phyloP scores from a whole-genome alignment of 1,139 yeast genomes.

The Yamadazyma conglobata region DNA sequence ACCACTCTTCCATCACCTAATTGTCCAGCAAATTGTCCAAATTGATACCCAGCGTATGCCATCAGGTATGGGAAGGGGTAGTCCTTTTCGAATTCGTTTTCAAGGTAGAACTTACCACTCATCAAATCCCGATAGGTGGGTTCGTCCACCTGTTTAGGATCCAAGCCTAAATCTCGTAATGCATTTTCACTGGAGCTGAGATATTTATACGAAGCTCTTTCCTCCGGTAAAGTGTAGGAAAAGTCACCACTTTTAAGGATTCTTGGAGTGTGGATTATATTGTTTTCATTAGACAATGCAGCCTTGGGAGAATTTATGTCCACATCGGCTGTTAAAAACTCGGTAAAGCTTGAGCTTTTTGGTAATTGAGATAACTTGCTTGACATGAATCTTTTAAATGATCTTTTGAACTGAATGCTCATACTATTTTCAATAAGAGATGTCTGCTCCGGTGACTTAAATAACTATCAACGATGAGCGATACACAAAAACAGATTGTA shows the following conservation, averaged over 20 bases:
- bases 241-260: slow-evolving; percentile 61
- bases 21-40: slow-evolving; percentile 96
- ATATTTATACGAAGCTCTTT: slow-evolving; percentile 50
- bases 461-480: too few relatives aligned
- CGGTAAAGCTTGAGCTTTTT: slow-evolving; percentile 51
- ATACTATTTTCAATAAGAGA: too few relatives aligned
- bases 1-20: slow-evolving; percentile 93
- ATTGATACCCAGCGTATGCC: slow-evolving; percentile 95
- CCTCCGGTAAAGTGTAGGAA: slow-evolving; percentile 67
- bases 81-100: slow-evolving; percentile 27
- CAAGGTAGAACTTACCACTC: slow-evolving; percentile 51
- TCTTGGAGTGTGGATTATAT: slow-evolving; percentile 52
- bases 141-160: slow-evolving; percentile 32
- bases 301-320: slow-evolving; percentile 48
- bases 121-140: slow-evolving; percentile 53
- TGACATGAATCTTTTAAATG: slow-evolving; percentile 1
- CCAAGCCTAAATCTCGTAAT: slow-evolving; percentile 56
- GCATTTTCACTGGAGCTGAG: slow-evolving; percentile 62
- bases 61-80: slow-evolving; percentile 80
- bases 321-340: slow-evolving; percentile 55
- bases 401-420: too few relatives aligned
- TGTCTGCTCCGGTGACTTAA: too few relatives aligned
- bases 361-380: slow-evolving; percentile 25
- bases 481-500: too few relatives aligned
- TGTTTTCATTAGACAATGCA: slow-evolving; percentile 41